Conservation (phyloP, 1,284 basidiomycete species). For the Xerocomus minutiporus region DNA sequence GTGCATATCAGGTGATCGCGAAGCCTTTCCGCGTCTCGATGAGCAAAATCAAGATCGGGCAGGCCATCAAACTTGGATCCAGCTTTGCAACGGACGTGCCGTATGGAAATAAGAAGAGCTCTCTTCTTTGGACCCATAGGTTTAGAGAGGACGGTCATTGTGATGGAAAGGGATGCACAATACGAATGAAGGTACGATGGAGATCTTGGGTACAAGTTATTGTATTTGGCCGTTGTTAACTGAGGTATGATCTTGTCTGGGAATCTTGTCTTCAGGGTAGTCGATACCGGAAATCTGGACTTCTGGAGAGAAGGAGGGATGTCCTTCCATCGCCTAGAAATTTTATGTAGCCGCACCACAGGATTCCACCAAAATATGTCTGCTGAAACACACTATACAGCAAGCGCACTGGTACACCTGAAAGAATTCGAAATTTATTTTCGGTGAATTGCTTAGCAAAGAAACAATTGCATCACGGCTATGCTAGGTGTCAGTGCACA, state of each 20-base stretch:
- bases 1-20: conserved; percentile 16
- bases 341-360: background rate
- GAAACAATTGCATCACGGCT: no score
- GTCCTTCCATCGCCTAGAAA: background rate
- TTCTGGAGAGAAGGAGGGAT: background rate
- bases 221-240: background rate
- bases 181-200: background rate
- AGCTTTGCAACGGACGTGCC: conserved; percentile 7
- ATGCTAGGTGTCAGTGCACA: no score
- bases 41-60: conserved; percentile 18
- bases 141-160: conserved; percentile 2
- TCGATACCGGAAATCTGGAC: background rate
- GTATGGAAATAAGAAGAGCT: conserved; percentile 24
- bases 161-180: no score
- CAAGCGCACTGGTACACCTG: no score
- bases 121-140: conserved; percentile 12
- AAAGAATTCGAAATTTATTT: background rate
- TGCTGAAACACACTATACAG: background rate
- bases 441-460: background rate
- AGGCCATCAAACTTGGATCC: conserved; percentile 3
- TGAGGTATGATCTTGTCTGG: background rate
- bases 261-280: background rate
- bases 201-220: background rate
- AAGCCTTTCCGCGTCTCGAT: conserved; percentile 20
- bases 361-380: background rate